A percentile compares a stretch with the other conserved stretches of the same genome.
phyloP scores from a whole-genome alignment of 192 early-diverging fungal species.

The Mortierella antarctica region DNA sequence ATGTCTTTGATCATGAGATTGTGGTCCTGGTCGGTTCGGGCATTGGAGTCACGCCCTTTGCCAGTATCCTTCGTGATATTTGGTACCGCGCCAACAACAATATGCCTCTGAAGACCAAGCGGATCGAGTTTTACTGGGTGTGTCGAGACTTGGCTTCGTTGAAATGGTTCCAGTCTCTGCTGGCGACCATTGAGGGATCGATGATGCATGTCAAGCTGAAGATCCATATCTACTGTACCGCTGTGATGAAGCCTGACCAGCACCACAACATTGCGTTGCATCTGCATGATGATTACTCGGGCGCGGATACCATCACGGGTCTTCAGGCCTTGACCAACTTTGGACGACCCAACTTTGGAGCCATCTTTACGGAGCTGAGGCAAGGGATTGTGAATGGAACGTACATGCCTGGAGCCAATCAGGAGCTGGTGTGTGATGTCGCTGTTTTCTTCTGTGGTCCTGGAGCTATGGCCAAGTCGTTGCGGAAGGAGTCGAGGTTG shows the following conservation, averaged over 20 bases:
- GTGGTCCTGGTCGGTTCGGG: conserved; percentile 75
- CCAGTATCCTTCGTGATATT: conserved; percentile 74
- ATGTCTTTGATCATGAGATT: conserved; percentile 79
- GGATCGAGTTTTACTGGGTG: conserved; percentile 76
- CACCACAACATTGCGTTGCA: conserved; percentile 70
- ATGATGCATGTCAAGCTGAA: conserved; percentile 70
- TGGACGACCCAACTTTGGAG: conserved; percentile 82
- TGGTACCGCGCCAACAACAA: conserved; percentile 65
- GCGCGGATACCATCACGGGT: conserved; percentile 78
- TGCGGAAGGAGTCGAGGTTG: conserved; percentile 60
- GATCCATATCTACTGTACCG: conserved; percentile 75
- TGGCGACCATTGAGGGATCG: conserved; percentile 67
- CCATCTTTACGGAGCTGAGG: conserved; percentile 69
- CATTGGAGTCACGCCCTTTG: conserved; percentile 83
- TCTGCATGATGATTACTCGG: conserved; percentile 64
- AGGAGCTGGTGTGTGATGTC: conserved; percentile 65
- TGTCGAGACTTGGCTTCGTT: conserved; percentile 71
- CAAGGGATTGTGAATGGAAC: conserved; percentile 46
- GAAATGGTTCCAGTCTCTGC: conserved; percentile 77
- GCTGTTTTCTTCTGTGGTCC: conserved; percentile 92
- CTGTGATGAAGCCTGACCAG: conserved; percentile 65
- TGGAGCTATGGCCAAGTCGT: conserved; percentile 66
- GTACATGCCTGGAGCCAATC: conserved; percentile 57
- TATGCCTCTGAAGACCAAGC: conserved; percentile 53
- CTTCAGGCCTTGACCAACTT: conserved; percentile 75